phyloP scores from a whole-genome alignment of 2,329 filamentous ascomycete species.

The Beauveria pseudobassiana region DNA sequence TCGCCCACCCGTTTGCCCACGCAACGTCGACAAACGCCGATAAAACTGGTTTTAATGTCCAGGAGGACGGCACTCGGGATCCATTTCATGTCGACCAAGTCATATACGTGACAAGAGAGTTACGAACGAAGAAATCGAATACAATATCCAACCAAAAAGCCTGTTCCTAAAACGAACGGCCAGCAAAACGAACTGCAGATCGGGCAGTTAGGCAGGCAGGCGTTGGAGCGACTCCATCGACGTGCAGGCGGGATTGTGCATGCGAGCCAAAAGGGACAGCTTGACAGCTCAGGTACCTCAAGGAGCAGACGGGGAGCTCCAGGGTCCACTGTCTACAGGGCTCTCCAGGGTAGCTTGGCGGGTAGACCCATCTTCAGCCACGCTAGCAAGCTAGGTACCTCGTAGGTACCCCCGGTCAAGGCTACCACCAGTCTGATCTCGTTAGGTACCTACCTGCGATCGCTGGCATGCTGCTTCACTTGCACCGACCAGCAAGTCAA shows the following conservation, averaged over 20 bases:
- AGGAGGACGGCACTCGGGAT: not conserved
- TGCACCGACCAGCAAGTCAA: not conserved
- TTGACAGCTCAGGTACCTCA: not conserved
- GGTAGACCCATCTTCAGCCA: not conserved
- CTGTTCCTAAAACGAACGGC: not conserved
- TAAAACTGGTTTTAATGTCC: slow-evolving; percentile 5
- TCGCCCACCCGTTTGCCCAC: not conserved
- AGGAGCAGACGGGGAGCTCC: too few species aligned
- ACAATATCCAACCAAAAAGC: not conserved
- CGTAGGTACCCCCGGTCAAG: not conserved
- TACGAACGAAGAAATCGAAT: not conserved
- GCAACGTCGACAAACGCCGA: not conserved
- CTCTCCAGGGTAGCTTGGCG: slow-evolving; percentile 2
- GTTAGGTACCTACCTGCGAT: too few species aligned
- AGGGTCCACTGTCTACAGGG: too few species aligned
- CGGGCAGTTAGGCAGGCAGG: not conserved
- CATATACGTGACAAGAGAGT: not conserved
- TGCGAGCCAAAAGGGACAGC: not conserved
- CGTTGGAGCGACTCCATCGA: not conserved
- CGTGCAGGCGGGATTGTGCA: slow-evolving; percentile 2
- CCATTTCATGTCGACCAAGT: not conserved
- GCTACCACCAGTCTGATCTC: not conserved
- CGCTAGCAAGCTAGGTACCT: not conserved
- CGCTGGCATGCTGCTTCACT: not conserved
- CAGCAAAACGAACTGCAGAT: not conserved